Percentiles rank a stretch among this genome's conserved stretches.
phyloP scores from a whole-genome alignment of 2,329 filamentous ascomycete species.

The Xylariaceae sp. region DNA sequence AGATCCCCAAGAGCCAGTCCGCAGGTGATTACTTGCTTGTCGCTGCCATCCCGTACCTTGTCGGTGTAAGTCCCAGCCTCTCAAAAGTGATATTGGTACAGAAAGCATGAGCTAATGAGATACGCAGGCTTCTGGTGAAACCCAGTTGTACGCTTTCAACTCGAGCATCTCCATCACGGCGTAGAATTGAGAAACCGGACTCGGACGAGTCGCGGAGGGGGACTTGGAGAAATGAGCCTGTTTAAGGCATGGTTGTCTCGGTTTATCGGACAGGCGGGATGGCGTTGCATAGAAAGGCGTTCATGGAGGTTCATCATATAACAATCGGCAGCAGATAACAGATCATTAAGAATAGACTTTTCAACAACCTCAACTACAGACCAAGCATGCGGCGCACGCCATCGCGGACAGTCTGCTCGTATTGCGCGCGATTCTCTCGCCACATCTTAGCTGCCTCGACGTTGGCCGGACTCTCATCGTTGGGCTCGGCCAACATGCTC shows the following conservation, averaged over 20 bases:
- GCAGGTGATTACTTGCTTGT: slow-evolving; percentile 20
- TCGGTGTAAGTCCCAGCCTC: slow-evolving; percentile 19
- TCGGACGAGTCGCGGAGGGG: slow-evolving; percentile 3
- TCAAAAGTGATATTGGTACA: too few species aligned
- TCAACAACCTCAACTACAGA: slow-evolving; percentile 42
- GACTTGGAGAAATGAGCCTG: not conserved
- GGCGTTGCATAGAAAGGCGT: slow-evolving; percentile 9
- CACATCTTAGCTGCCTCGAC: slow-evolving; percentile 96
- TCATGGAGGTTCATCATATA: slow-evolving; percentile 2
- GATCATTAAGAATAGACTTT: not conserved
- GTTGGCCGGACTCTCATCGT: slow-evolving; percentile 94
- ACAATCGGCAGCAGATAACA: not conserved
- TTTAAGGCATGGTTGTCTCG: not conserved
- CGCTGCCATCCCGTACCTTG: slow-evolving; percentile 24
- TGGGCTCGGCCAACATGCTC: slow-evolving; percentile 96
- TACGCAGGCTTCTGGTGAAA: slow-evolving; percentile 21
- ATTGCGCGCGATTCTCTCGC: slow-evolving; percentile 77
- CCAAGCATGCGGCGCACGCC: slow-evolving; percentile 78
- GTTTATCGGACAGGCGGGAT: slow-evolving; percentile 6
- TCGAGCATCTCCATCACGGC: slow-evolving; percentile 3
- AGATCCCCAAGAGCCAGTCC: slow-evolving; percentile 11
- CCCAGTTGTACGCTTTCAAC: slow-evolving; percentile 6
- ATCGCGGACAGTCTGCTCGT: slow-evolving; percentile 79
- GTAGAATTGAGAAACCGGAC: not conserved
- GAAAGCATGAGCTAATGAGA: not conserved